These are phyloP conservation scores for Phoenix roebelenii DNA, from an alignment of 176 grass and related monocot species.

Conservation along the genomic window DNA sequence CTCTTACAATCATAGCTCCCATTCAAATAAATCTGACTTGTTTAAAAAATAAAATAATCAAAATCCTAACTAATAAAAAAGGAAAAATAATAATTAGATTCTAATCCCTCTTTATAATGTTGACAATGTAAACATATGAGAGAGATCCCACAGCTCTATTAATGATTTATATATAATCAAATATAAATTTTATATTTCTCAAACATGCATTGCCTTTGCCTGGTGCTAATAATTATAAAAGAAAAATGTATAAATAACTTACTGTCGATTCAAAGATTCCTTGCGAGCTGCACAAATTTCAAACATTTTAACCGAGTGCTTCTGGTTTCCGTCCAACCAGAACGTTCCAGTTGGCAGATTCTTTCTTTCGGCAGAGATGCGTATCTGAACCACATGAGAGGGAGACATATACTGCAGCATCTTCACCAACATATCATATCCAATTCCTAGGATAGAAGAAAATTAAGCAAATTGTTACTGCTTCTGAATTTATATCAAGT, in stretches of 20 bases:
- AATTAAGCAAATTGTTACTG: not conserved
- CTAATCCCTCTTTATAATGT: too few relatives aligned
- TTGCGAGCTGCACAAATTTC: constrained; percentile 33
- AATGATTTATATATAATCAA: not conserved
- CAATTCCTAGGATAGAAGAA: constrained; percentile 33
- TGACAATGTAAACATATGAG: too few relatives aligned
- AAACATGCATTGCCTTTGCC: too few relatives aligned
- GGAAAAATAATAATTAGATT: too few relatives aligned
- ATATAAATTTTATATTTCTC: not conserved
- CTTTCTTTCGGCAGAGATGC: constrained; percentile 36
- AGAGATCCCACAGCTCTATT: too few relatives aligned
- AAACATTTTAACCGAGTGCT: constrained; percentile 35
- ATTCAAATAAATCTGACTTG: too few relatives aligned
- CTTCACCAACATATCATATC: constrained; percentile 46
- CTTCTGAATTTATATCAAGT: too few relatives aligned
- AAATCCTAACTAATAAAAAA: too few relatives aligned
- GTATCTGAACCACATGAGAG: constrained; percentile 47
- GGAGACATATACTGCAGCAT: constrained; percentile 45
- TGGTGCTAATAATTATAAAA: not conserved
- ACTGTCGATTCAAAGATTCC: constrained; percentile 28
- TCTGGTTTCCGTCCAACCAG: constrained; percentile 34
- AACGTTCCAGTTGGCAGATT: constrained; percentile 60
- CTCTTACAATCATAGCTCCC: too few relatives aligned
- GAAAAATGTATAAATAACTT: constrained; percentile 14
- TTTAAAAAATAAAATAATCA: too few relatives aligned